Evolutionary conservation across 2,329 filamentous ascomycete species (phyloP), one percentile per base, ranked within the genome.

Genomic region (Penicillium sp.): DNA sequence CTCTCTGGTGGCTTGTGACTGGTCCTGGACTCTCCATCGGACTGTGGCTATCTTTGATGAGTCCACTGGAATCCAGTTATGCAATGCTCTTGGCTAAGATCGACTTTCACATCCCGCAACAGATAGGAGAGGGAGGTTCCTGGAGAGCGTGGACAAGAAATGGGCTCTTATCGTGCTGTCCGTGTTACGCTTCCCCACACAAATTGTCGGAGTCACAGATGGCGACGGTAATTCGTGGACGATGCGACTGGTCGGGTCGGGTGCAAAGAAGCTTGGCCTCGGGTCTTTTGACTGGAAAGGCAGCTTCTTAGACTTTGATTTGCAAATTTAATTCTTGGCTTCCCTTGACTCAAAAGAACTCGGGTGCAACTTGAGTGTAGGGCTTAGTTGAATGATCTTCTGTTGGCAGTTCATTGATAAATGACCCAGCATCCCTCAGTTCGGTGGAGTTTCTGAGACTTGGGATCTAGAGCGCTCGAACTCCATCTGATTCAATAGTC

Each of bases 11-110:
- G 27, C 24, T 11, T 28, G 9, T 36, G 18, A 18, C 18, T 18
- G 18, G 18, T 18, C 18, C 18, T 18, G 18, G 18, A 18, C 18
- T 18, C 18, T 18, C 18, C 18, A 18, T 18, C 18, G 18, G 18
- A 18, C 18, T 18, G 18, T 18, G 18, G 18, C 18, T 18, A 18
- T 18, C 18, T 18, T 18, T 18, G 18, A 18, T 5, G 5, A 9
- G 39, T 29, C 12, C n/a, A n/a, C 24, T 3, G 6, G 9, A 7
- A 33, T 13, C 5, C 29, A 32, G 8, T 55, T 51, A 51, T 53
- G 51, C 48, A 42, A 55, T 55, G 25, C 48, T 47, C 48, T 55
- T 53, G 53, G 53, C 51, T 55, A 52, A 55, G 53, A 18, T 40
- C 18, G 18, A 18, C 18, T 18, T 18, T 18, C 18, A 18, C 18